These are phyloP conservation scores for Puccinia polysora DNA, from an alignment of 1,284 basidiomycete genomes.

Conservation along the genomic window DNA sequence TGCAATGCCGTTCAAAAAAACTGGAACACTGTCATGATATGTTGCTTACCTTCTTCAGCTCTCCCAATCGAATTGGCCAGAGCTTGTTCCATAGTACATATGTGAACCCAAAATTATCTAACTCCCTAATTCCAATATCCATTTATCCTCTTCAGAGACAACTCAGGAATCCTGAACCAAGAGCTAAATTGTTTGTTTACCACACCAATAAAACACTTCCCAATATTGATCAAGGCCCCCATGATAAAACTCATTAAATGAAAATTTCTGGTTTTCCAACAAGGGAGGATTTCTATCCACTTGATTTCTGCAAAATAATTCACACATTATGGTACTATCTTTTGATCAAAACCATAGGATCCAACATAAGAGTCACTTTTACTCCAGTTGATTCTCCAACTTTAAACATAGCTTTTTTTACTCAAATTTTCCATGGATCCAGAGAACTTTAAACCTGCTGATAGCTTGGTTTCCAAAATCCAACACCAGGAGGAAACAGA, in stretches of 20 bases:
- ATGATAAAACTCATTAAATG: slow-evolving; percentile 46
- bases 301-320: slow-evolving; percentile 54
- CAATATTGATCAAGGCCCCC: not conserved
- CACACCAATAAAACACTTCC: not conserved
- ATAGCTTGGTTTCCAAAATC: slow-evolving; percentile 18
- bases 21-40: slow-evolving; percentile 64
- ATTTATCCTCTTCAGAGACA: no score
- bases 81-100: not conserved
- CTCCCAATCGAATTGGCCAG: not conserved
- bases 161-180: slow-evolving; percentile 58
- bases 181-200: slow-evolving; percentile 57
- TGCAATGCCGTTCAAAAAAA: slow-evolving; percentile 60
- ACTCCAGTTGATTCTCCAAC: not conserved
- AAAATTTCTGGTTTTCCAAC: slow-evolving; percentile 56
- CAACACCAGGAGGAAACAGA: not conserved
- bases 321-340: slow-evolving; percentile 16
- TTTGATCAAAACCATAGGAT: not conserved
- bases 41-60: slow-evolving; percentile 10
- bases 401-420: not conserved
- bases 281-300: slow-evolving; percentile 60
- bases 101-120: not conserved
- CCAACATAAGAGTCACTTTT: not conserved
- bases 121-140: no score
- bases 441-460: not conserved
- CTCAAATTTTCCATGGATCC: not conserved